Conservation (phyloP, 768 basidiomycete genomes). For the Coprinopsis cinerea region DNA sequence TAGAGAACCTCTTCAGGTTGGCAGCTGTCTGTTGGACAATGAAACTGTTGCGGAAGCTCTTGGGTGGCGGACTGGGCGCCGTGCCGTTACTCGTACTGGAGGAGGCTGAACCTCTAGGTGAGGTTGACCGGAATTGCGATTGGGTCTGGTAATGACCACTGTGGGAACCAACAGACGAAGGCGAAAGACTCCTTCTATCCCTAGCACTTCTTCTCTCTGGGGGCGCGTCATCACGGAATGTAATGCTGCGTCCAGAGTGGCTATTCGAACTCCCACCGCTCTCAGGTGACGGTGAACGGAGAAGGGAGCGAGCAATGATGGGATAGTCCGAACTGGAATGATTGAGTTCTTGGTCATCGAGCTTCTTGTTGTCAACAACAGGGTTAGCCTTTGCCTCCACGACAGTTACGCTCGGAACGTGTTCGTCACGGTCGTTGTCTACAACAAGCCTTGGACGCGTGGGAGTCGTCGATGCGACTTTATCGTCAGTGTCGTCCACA, state of each 20-base stretch:
- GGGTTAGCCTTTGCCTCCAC: conserved; percentile 1
- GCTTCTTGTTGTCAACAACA: too few relatives aligned
- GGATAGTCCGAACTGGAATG: background rate
- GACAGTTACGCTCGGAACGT: conserved; percentile 7
- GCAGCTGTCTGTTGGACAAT: conserved; percentile 33
- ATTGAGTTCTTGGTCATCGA: background rate
- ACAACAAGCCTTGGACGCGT: background rate
- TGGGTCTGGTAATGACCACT: background rate
- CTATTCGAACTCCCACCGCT: background rate
- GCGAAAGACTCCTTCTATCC: conserved; percentile 1
- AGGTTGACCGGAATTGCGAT: background rate
- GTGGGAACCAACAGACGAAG: background rate
- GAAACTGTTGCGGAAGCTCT: conserved; percentile 39
- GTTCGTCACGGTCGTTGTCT: background rate
- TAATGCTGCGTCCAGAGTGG: background rate
- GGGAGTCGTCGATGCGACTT: background rate
- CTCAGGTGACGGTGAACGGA: background rate
- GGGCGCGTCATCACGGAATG: background rate
- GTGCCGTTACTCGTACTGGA: conserved; percentile 15
- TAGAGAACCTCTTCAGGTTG: conserved; percentile 43
- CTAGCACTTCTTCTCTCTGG: too few relatives aligned
- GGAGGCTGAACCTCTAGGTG: conserved; percentile 3
- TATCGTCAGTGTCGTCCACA: conserved; percentile 3
- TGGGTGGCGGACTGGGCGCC: conserved; percentile 44
- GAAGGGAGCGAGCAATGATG: background rate